A percentile compares a stretch with the other conserved stretches of the same genome.
Evolutionary conservation across 148 eudicot genomes (phyloP).

Genomic region (Silene conica): DNA sequence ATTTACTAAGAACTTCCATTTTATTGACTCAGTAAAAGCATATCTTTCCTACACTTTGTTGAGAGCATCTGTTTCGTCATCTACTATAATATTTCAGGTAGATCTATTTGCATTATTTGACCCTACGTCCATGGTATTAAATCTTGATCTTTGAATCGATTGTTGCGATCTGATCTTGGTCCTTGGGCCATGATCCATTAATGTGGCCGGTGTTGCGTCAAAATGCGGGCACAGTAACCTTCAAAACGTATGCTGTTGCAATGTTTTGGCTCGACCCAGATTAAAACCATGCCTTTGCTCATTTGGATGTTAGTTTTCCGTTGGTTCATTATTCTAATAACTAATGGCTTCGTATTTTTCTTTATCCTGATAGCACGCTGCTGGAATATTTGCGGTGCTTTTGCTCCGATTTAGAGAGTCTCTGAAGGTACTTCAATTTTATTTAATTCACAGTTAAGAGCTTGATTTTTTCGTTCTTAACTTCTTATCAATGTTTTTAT

Average conservation of each 20-base stretch:
- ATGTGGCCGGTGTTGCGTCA: neutral
- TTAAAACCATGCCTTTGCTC: neutral
- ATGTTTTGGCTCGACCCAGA: neutral
- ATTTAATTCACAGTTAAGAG: neutral
- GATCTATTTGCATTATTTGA: constrained; percentile 15
- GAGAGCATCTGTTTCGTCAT: constrained; percentile 84
- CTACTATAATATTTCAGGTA: constrained; percentile 89
- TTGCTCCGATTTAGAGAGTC: constrained; percentile 82
- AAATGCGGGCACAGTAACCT: neutral
- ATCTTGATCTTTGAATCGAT: neutral
- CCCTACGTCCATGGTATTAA: constrained; percentile 1
- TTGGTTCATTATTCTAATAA: neutral
- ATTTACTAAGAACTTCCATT: constrained; percentile 80
- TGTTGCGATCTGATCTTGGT: neutral
- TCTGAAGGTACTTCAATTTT: constrained; percentile 57
- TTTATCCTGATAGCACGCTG: constrained; percentile 62
- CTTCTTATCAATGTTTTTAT: constrained; percentile 13
- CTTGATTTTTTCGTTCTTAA: constrained; percentile 7
- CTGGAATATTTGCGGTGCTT: constrained; percentile 86
- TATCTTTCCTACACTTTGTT: constrained; percentile 84
- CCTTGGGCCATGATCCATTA: neutral
- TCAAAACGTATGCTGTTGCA: neutral
- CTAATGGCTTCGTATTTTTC: neutral
- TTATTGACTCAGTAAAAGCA: constrained; percentile 90
- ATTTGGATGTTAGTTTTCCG: neutral